Conservation (phyloP, 2,329 filamentous ascomycete genomes). For the Fusarium camptoceras region DNA sequence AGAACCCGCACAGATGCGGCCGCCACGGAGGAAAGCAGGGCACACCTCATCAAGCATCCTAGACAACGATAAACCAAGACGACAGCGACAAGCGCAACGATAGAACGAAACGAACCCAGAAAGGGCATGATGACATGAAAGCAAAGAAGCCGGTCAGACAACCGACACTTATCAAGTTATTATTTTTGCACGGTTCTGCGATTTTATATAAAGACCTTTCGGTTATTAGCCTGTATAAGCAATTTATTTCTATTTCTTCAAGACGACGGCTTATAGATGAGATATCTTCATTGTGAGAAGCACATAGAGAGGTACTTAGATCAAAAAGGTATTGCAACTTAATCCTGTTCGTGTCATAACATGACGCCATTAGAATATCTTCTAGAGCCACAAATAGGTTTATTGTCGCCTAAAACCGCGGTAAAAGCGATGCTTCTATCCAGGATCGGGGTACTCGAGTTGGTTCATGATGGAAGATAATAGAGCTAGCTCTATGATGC, state of each 20-base stretch:
- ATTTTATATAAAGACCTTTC: slow-evolving; percentile 5
- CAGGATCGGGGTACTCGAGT: neutral
- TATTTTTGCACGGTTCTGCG: neutral
- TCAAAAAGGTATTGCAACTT: neutral
- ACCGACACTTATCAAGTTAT: neutral
- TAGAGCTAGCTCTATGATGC: slow-evolving; percentile 12
- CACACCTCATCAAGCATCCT: slow-evolving; percentile 16
- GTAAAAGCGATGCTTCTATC: neutral
- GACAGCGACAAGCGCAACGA: slow-evolving; percentile 4
- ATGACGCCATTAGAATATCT: slow-evolving; percentile 25
- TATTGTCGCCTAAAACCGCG: neutral
- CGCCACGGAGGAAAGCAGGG: slow-evolving; percentile 59
- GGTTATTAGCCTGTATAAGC: neutral
- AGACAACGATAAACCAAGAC: slow-evolving; percentile 15
- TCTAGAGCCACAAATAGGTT: neutral
- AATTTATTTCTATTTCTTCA: neutral
- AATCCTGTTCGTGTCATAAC: neutral
- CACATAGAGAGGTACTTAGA: neutral
- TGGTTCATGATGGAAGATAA: neutral
- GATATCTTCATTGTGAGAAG: neutral
- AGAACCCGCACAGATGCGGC: slow-evolving; percentile 68
- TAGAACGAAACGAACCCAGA: slow-evolving; percentile 15
- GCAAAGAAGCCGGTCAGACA: slow-evolving; percentile 1
- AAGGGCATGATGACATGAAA: slow-evolving; percentile 34
- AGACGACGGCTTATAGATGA: neutral